Evolutionary conservation across 1,139 yeast genomes (phyloP), one percentile per base, ranked within the genome.

Genomic region (Suhomyces chickasaworum): DNA sequence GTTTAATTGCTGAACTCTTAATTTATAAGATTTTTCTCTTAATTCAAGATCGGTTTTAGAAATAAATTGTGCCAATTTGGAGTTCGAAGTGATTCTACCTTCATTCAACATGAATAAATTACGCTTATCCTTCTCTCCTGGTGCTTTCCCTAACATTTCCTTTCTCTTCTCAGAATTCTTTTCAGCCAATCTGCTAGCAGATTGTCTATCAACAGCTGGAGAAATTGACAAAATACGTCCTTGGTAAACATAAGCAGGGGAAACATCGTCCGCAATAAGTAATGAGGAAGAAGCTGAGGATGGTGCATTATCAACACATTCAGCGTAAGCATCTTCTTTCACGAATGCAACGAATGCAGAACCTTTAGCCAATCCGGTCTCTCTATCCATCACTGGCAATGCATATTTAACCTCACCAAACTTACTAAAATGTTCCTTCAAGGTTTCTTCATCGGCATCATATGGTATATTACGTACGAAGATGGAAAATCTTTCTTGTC

Each of bases 381-480:
- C 85, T 60, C 77, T 86, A 62, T 95, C 99, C 54, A 85, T 76
- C 9, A 95, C 99, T 0, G 98, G 97, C 42, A 93, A 75, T 0
- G 99, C 99, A 63, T 90, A 93, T 57, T 87, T 85, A 27, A 93
- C 91, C 8, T 88, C 79, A 8, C 99, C 99, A 61, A 93, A 90
- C 55, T 81, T 78, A 48, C 75, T 69, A 61, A 93, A 93, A 62
- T 93, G 98, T 45, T 83, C 88, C 48, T 75, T 77, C 37, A 93
- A 74, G 1, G 85, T 66, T 48, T 90, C 97, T 42, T 80, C 79
- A 30, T 95, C 90, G 7, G 97, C 95, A 64, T 90, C 97, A 59
- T 93, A 95, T 4, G 99, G 98, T 40, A 95, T 83, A 60, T 93
- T 93, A 63, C 98, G 83, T 7, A 93, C 89, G 63, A 93, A 93